A percentile compares a stretch with the other conserved stretches of the same genome.
These are phyloP conservation scores for Funneliformis mosseae DNA, from an alignment of 192 early-diverging fungal genomes.

Conservation along the genomic window DNA sequence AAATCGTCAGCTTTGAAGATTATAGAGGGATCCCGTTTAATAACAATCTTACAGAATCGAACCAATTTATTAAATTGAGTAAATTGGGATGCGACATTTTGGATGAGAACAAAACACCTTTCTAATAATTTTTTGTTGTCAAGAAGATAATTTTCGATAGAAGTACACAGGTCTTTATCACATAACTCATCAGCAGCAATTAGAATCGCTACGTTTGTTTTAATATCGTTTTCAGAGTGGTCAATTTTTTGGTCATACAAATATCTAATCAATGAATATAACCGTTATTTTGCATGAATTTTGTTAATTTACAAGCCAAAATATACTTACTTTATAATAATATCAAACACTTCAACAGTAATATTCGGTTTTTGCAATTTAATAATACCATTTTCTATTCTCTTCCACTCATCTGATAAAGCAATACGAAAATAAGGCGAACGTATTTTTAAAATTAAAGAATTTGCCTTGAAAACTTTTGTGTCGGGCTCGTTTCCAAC, in stretches of 20 bases:
- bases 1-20: background rate
- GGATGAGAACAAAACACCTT: background rate
- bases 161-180: background rate
- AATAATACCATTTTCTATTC: background rate
- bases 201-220: background rate
- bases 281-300: background rate
- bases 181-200: background rate
- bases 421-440: slow-evolving; percentile 1
- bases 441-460: slow-evolving; percentile 2
- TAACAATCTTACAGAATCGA: background rate
- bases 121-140: background rate
- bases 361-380: slow-evolving; percentile 10
- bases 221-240: background rate
- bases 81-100: background rate
- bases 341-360: background rate
- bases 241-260: background rate
- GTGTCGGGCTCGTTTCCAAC: background rate
- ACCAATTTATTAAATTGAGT: background rate
- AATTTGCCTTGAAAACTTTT: slow-evolving; percentile 4
- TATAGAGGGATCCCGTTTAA: background rate
- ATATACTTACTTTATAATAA: background rate
- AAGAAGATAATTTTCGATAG: background rate
- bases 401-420: background rate
- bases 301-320: background rate
- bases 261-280: background rate